Evolutionary conservation across 1,284 basidiomycete species (phyloP).

Genomic region (Apiotrichum brassicae): DNA sequence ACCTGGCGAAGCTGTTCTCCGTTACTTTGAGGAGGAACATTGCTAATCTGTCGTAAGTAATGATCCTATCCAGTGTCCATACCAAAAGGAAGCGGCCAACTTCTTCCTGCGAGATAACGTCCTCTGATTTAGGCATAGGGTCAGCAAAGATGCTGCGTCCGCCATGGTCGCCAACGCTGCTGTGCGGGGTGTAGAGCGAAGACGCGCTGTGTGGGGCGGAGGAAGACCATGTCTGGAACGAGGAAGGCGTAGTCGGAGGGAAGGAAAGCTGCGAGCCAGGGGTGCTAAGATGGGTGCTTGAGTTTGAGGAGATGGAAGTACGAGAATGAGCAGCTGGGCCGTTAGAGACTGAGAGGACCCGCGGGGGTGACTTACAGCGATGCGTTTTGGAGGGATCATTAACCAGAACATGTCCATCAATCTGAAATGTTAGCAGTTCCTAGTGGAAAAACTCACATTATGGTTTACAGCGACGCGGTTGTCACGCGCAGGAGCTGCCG

Average conservation of each 20-base stretch:
- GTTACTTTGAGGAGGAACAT: conserved; percentile 22
- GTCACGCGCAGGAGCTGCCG: not conserved
- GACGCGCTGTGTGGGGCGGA: not conserved
- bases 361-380: not conserved
- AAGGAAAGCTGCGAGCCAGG: conserved; percentile 3
- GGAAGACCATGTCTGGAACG: not conserved
- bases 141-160: not conserved
- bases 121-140: not conserved
- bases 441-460: not conserved
- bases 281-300: conserved; percentile 1
- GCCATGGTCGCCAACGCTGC: not conserved
- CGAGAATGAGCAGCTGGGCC: not conserved
- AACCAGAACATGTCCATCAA: not conserved
- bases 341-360: not conserved
- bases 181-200: not conserved
- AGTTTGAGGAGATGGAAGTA: not conserved
- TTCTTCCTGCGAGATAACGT: conserved; percentile 9
- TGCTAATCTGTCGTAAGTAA: conserved; percentile 17
- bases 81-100: conserved; percentile 30
- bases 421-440: not conserved
- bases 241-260: not conserved
- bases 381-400: not conserved
- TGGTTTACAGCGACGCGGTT: not conserved
- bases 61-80: not conserved
- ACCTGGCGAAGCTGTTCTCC: conserved; percentile 17